These are phyloP conservation scores for Cordyceps javanica DNA, from an alignment of 2,329 filamentous ascomycete species.

Conservation along the genomic window DNA sequence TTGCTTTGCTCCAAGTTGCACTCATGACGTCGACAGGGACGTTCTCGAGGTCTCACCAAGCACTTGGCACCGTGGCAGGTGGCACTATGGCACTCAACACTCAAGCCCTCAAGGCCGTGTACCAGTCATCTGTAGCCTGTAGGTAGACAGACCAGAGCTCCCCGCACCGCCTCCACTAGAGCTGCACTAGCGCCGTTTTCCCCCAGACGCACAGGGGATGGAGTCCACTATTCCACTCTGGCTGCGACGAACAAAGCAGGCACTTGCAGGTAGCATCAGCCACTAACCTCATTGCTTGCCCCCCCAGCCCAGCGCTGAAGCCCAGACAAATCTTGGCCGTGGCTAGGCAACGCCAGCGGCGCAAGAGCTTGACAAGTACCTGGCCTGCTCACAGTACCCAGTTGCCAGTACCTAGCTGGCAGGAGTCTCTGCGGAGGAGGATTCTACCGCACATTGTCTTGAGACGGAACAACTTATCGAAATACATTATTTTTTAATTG, in stretches of 20 bases:
- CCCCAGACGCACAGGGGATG: constrained; percentile 7
- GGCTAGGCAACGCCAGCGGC: constrained; percentile 8
- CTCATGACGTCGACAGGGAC: too few relatives aligned
- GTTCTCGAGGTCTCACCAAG: too few relatives aligned
- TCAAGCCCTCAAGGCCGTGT: too few relatives aligned
- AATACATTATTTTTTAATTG: too few relatives aligned
- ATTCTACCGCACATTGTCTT: too few relatives aligned
- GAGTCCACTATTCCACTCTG: constrained; percentile 2
- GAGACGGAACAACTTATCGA: not conserved
- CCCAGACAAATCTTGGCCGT: constrained; percentile 1
- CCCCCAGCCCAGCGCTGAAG: constrained; percentile 3
- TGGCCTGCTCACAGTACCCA: not conserved
- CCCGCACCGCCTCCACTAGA: constrained; percentile 9
- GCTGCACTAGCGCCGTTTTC: constrained; percentile 3
- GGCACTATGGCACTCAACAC: too few relatives aligned
- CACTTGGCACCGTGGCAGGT: too few relatives aligned
- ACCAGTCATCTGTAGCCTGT: too few relatives aligned
- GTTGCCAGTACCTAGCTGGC: too few relatives aligned
- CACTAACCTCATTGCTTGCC: not conserved
- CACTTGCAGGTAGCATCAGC: constrained; percentile 1
- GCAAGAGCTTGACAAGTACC: not conserved
- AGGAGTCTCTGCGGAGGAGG: too few relatives aligned
- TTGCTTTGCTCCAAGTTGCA: too few relatives aligned
- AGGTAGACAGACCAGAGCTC: too few relatives aligned
- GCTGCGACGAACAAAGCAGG: not conserved